A percentile compares a stretch with the other conserved stretches of the same genome.
Conservation (phyloP, 768 basidiomycete genomes). For the Hypholoma fasciculare region DNA sequence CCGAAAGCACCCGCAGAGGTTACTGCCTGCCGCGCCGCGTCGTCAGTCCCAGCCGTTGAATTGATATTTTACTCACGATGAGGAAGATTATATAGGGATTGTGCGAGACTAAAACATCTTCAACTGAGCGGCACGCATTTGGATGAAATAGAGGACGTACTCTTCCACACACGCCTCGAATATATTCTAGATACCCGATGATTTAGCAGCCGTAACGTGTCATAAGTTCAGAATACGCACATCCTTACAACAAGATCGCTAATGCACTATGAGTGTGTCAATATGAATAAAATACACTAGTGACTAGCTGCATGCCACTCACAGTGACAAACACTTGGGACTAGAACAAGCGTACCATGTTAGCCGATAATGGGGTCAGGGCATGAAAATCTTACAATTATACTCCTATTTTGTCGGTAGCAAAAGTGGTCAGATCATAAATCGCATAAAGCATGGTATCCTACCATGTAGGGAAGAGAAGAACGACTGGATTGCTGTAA, state of each 20-base stretch:
- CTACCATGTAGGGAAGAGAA: slow-evolving; percentile 30
- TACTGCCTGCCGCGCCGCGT: neutral
- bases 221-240: slow-evolving; percentile 14
- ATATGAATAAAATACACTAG: neutral
- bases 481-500: slow-evolving; percentile 24
- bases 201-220: neutral
- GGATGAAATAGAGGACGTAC: neutral
- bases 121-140: neutral
- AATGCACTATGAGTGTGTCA: slow-evolving; percentile 16
- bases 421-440: neutral
- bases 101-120: neutral
- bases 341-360: slow-evolving; percentile 8
- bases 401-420: slow-evolving; percentile 19
- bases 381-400: slow-evolving; percentile 18
- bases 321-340: slow-evolving; percentile 29
- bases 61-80: neutral
- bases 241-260: slow-evolving; percentile 31
- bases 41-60: too few relatives aligned
- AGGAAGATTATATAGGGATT: neutral
- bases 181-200: slow-evolving; percentile 13
- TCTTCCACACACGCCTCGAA: slow-evolving; percentile 16
- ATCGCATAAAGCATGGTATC: neutral
- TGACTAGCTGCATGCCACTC: neutral
- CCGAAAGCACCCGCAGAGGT: slow-evolving; percentile 1
- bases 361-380: neutral